Evolutionary conservation across 169 alveolate species (phyloP), one percentile per base, ranked within the genome.

Genomic region (Cryptosporidium meleagridis): DNA sequence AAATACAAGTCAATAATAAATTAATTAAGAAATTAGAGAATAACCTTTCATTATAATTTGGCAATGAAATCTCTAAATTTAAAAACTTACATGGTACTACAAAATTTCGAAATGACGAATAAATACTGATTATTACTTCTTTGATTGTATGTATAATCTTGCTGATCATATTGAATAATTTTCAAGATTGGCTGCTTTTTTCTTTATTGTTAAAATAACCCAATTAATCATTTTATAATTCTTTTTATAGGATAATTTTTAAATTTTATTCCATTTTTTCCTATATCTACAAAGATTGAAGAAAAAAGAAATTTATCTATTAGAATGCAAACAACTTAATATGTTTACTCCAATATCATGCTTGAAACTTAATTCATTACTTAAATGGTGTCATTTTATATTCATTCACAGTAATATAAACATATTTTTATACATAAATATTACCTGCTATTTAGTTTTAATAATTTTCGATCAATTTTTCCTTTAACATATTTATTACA

Each of bases 81-180:
- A 26, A 4, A 39, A 80, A 80, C 89, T 80, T 80, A 80, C 89
- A 65, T 21, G 89, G 89, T 21, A 80, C 89, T n/a, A 80, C 55
- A 45, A 65, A 80, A 75, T 80, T 80, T 26, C 89, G 21, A n/a
- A 80, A 80, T 35, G 80, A 80, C n/a, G 67, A 41, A 35, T 31
- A 73, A 29, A 73, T 23, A 5, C 37, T 21, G 0, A 41, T 41
- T 3, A 69, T 23, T 4, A 45, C 23, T n/a, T 45, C 62, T 69
- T 41, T 69, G 21, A 33, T 2, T 23, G 29, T 21, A 23, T 26
- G 8, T 26, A 55, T n/a, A 26, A n/a, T 16, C 12, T 55, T 55
- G 31, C 26, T 26, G 2, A 55, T 55, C 35, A 55, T 55, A 8
- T 55, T 29, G 23, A 4, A 8, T 7, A 16, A 55, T 55, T 41